These are phyloP conservation scores for Acanthamoeba castellanii DNA, from an alignment of 208 protist species.

Conservation along the genomic window DNA sequence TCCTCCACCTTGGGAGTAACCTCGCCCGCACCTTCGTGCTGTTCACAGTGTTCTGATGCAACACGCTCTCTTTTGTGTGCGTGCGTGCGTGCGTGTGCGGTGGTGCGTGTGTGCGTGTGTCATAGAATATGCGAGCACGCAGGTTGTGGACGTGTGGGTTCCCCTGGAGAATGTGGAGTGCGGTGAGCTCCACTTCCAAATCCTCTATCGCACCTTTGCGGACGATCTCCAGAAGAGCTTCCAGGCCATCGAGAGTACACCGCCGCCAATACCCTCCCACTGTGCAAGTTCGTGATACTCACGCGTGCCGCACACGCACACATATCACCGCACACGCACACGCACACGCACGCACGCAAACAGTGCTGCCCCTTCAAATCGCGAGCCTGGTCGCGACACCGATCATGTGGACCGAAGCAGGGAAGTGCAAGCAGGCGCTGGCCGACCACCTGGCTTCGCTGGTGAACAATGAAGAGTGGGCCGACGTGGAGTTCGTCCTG, in stretches of 20 bases:
- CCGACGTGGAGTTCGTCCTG: slow-evolving; percentile 37
- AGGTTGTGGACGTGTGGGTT: background rate
- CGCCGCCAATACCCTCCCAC: too few species aligned
- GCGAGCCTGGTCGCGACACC: background rate
- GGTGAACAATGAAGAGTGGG: slow-evolving; percentile 46
- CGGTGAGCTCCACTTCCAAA: background rate
- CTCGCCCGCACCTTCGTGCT: background rate
- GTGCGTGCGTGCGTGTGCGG: background rate
- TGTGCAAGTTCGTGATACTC: too few species aligned
- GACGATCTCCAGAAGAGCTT: slow-evolving; percentile 41
- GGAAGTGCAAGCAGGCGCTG: background rate
- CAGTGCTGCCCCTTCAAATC: slow-evolving; percentile 26
- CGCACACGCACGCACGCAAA: too few species aligned
- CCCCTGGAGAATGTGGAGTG: background rate
- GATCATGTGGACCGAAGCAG: background rate
- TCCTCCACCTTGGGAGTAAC: background rate
- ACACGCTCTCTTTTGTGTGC: background rate
- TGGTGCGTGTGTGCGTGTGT: background rate
- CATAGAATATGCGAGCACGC: background rate
- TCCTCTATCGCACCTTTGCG: slow-evolving; percentile 17
- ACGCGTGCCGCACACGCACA: too few species aligned
- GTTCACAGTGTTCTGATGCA: background rate
- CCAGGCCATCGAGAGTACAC: slow-evolving; percentile 11
- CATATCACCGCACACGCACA: too few species aligned
- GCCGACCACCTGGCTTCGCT: background rate